phyloP scores from a whole-genome alignment of 805 yeast species.

The Lipomyces yamadae region DNA sequence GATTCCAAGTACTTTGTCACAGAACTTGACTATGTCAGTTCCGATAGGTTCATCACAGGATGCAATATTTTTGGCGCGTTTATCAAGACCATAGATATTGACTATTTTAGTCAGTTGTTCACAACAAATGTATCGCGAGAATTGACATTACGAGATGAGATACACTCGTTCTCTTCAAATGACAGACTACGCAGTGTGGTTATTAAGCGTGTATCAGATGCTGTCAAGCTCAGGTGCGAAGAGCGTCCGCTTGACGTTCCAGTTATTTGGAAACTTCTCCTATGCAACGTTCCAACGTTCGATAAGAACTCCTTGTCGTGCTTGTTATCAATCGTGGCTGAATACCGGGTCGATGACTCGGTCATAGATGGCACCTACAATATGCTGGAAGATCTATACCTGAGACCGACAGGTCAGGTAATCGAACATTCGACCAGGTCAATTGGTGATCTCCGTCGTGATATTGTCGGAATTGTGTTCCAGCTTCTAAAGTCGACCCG shows the following conservation, averaged over 20 bases:
- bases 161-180: not conserved
- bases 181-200: constrained; percentile 1
- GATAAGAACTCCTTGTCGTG: not conserved
- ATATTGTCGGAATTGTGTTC: not conserved
- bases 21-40: not conserved
- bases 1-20: not conserved
- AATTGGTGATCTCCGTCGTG: not conserved
- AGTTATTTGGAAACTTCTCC: not conserved
- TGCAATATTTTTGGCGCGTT: constrained; percentile 1
- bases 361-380: not conserved
- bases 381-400: constrained; percentile 1
- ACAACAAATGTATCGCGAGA: not conserved
- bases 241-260: constrained; percentile 2
- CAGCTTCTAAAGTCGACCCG: constrained; percentile 7
- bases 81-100: not conserved
- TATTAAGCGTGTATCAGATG: not conserved
- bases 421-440: not conserved
- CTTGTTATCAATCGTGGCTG: not conserved
- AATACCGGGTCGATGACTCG: not conserved
- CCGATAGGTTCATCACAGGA: not conserved
- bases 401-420: not conserved
- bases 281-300: not conserved
- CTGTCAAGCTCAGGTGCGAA: not conserved
- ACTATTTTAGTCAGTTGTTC: not conserved
- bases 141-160: not conserved